Percentiles rank a stretch among this genome's conserved stretches.
Evolutionary conservation across 208 protist genomes (phyloP).

Genomic region (Trypanosoma theileri): DNA sequence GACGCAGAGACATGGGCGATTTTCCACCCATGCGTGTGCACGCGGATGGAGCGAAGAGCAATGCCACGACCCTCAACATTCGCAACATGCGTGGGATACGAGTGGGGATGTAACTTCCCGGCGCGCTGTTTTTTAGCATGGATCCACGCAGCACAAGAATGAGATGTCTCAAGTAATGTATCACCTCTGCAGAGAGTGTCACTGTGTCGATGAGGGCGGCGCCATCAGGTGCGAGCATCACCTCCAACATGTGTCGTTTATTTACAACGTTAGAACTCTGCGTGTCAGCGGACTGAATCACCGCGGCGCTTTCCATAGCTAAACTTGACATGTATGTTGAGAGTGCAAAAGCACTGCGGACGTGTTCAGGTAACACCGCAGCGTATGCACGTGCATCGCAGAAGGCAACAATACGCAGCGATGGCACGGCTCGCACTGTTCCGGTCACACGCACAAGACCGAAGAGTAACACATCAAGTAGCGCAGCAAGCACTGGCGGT

Average conservation of each 20-base stretch:
- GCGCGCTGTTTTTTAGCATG: slow-evolving; percentile 30
- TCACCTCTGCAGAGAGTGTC: slow-evolving; percentile 49
- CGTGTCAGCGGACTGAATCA: slow-evolving; percentile 65
- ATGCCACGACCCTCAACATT: slow-evolving; percentile 52
- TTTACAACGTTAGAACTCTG: slow-evolving; percentile 73
- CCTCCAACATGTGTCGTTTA: slow-evolving; percentile 71
- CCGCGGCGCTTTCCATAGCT: slow-evolving; percentile 76
- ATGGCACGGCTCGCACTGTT: slow-evolving; percentile 29
- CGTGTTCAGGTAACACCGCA: slow-evolving; percentile 52
- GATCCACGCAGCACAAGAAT: slow-evolving; percentile 68
- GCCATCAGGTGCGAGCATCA: slow-evolving; percentile 54
- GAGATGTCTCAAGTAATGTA: slow-evolving; percentile 79
- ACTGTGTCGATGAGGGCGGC: slow-evolving; percentile 61
- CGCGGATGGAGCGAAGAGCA: slow-evolving; percentile 71
- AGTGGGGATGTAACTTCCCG: slow-evolving; percentile 21
- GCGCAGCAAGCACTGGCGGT: slow-evolving; percentile 51
- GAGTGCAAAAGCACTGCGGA: slow-evolving; percentile 75
- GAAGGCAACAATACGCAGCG: slow-evolving; percentile 81
- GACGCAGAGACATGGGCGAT: slow-evolving; percentile 1
- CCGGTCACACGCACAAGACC: slow-evolving; percentile 35
- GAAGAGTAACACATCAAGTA: slow-evolving; percentile 78
- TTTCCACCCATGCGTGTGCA: slow-evolving; percentile 16
- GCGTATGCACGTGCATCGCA: slow-evolving; percentile 56
- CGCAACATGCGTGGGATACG: slow-evolving; percentile 44
- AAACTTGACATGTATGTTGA: slow-evolving; percentile 79